Evolutionary conservation across 768 basidiomycete species (phyloP).

Genomic region (Termitomyces sp.): DNA sequence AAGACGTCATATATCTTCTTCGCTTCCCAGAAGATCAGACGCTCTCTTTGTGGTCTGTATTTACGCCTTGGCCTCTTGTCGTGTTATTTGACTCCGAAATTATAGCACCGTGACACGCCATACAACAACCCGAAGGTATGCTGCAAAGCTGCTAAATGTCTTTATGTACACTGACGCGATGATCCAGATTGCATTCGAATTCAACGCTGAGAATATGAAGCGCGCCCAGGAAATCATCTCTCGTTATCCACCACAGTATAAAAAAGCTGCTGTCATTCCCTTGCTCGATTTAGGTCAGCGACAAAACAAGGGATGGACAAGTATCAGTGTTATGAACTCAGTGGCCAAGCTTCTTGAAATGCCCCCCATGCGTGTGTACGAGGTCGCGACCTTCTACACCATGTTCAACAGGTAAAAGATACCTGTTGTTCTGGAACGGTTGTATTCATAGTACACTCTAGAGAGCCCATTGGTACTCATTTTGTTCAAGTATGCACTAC

Average conservation of each 20-base stretch:
- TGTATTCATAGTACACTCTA: constrained; percentile 20
- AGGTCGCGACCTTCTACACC: constrained; percentile 99
- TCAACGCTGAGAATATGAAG: constrained; percentile 76
- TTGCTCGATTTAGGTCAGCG: constrained; percentile 93
- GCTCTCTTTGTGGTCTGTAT: constrained; percentile 79
- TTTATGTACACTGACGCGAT: constrained; percentile 2
- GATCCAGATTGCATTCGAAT: constrained; percentile 82
- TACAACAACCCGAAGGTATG: constrained; percentile 89
- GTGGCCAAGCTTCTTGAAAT: constrained; percentile 91
- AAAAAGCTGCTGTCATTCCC: constrained; percentile 97
- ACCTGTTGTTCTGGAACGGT: neutral
- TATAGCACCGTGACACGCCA: constrained; percentile 88
- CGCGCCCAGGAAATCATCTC: constrained; percentile 85
- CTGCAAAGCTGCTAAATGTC: neutral
- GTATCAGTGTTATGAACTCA: constrained; percentile 98
- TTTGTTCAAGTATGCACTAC: constrained; percentile 99
- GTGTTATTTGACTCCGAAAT: constrained; percentile 11
- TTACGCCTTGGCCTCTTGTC: constrained; percentile 1
- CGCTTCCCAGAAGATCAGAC: constrained; percentile 57
- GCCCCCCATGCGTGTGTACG: constrained; percentile 98
- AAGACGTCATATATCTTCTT: constrained; percentile 35
- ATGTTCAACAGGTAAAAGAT: constrained; percentile 94
- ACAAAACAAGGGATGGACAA: constrained; percentile 98
- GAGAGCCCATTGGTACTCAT: constrained; percentile 89
- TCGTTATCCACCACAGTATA: constrained; percentile 95